phyloP scores from a whole-genome alignment of 345 rosid genomes.

The Hirschfeldia incana region DNA sequence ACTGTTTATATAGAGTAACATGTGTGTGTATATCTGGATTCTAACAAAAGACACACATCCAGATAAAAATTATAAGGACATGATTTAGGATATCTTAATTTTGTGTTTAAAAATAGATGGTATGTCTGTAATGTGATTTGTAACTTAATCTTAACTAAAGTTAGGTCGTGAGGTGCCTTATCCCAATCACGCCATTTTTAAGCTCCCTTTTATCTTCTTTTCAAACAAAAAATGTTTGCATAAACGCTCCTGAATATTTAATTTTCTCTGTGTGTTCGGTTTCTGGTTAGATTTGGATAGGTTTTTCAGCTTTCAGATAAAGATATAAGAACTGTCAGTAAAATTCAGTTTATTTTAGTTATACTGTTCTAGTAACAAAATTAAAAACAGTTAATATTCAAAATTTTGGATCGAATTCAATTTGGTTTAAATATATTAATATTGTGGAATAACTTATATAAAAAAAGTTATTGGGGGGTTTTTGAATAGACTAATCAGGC shows the following conservation, averaged over 20 bases:
- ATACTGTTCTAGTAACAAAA: no score
- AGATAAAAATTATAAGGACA: slow-evolving; percentile 19
- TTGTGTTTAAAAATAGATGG: slow-evolving; percentile 6
- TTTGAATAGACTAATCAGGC: no score
- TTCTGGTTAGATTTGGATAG: not conserved
- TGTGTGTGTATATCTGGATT: slow-evolving; percentile 20
- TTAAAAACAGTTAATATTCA: not conserved
- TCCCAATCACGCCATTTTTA: slow-evolving; percentile 15
- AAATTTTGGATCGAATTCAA: not conserved
- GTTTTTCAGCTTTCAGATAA: no score
- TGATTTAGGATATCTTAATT: slow-evolving; percentile 12
- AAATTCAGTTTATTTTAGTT: no score
- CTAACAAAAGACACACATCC: not conserved
- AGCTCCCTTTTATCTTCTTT: not conserved
- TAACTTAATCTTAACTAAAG: slow-evolving; percentile 15
- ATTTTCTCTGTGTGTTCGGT: not conserved
- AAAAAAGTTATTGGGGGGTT: no score
- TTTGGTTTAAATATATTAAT: not conserved
- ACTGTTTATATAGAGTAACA: not conserved
- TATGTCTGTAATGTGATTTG: not conserved
- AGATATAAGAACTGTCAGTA: no score
- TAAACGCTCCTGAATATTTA: not conserved
- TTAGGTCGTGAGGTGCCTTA: slow-evolving; percentile 30
- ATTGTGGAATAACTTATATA: no score
- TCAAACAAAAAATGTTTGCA: not conserved